phyloP scores from a whole-genome alignment of 2,329 filamentous ascomycete species.

The Trichophyton mentagrophytes region DNA sequence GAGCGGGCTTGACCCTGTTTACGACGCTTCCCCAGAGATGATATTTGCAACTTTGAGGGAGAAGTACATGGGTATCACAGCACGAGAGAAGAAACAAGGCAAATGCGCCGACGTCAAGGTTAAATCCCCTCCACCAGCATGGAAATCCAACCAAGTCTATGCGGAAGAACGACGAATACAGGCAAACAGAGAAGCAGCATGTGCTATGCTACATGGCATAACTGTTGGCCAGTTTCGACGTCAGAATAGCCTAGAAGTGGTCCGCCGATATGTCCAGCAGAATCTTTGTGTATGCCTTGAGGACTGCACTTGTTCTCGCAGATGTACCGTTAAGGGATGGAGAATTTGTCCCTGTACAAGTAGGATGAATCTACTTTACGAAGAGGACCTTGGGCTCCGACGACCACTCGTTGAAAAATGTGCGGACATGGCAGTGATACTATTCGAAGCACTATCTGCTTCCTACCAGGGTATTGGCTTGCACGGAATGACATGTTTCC shows the following conservation, averaged over 20 bases:
- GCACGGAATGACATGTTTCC: conserved; percentile 16
- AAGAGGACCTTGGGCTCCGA: conserved; percentile 13
- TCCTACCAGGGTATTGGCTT: conserved; percentile 16
- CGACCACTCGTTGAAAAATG: conserved; percentile 17
- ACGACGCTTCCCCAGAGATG: conserved; percentile 20
- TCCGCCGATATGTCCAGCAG: conserved; percentile 21
- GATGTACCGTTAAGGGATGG: conserved; percentile 23
- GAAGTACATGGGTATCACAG: conserved; percentile 22
- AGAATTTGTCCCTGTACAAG: conserved; percentile 26
- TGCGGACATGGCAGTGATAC: conserved; percentile 19
- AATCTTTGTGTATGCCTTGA: conserved; percentile 27
- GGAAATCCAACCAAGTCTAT: background rate
- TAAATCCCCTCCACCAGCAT: conserved; percentile 12
- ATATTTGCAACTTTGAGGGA: conserved; percentile 24
- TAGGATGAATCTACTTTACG: conserved; percentile 21
- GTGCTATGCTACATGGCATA: conserved; percentile 25
- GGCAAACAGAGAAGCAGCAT: conserved; percentile 23
- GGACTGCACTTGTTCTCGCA: conserved; percentile 22
- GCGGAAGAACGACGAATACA: conserved; percentile 13
- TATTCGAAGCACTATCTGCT: conserved; percentile 22
- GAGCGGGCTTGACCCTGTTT: conserved; percentile 20
- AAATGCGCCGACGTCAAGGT: conserved; percentile 1
- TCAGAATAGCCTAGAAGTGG: conserved; percentile 15
- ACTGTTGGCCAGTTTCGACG: conserved; percentile 25
- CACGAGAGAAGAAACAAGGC: conserved; percentile 7